Evolutionary conservation across 2,329 filamentous ascomycete species (phyloP).

Genomic region (Colletotrichum tropicale): DNA sequence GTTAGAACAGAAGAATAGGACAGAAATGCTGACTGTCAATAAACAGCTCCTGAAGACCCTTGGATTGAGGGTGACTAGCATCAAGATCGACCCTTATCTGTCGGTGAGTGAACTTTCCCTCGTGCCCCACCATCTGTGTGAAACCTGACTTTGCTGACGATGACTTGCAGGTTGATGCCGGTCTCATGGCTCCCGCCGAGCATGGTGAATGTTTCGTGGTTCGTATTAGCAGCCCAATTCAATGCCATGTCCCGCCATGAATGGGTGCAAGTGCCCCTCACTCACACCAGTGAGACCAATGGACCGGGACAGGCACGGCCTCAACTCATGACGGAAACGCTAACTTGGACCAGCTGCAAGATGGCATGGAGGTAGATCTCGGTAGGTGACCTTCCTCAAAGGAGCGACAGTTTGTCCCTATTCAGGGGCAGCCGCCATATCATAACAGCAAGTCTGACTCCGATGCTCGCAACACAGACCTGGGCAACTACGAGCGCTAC

Average conservation of each 20-base stretch:
- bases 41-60: conserved; percentile 78
- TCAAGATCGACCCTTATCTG: conserved; percentile 57
- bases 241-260: not conserved
- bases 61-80: conserved; percentile 71
- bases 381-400: conserved; percentile 13
- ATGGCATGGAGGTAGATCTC: conserved; percentile 22
- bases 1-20: not conserved
- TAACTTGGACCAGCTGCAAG: conserved; percentile 15
- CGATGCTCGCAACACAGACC: conserved; percentile 36
- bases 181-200: conserved; percentile 34
- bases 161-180: conserved; percentile 17
- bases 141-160: not conserved
- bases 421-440: not conserved
- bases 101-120: conserved; percentile 32
- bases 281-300: not conserved
- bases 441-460: conserved; percentile 13
- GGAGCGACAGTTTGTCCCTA: not conserved
- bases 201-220: conserved; percentile 25
- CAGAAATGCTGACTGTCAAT: not conserved
- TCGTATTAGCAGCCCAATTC: not conserved
- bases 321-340: not conserved
- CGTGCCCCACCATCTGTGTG: not conserved
- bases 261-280: not conserved
- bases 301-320: not conserved
- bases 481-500: conserved; percentile 69